A percentile compares a stretch with the other conserved stretches of the same genome.
phyloP scores from a whole-genome alignment of 1,284 basidiomycete species.

The Pseudomicrostroma phylloplanum region DNA sequence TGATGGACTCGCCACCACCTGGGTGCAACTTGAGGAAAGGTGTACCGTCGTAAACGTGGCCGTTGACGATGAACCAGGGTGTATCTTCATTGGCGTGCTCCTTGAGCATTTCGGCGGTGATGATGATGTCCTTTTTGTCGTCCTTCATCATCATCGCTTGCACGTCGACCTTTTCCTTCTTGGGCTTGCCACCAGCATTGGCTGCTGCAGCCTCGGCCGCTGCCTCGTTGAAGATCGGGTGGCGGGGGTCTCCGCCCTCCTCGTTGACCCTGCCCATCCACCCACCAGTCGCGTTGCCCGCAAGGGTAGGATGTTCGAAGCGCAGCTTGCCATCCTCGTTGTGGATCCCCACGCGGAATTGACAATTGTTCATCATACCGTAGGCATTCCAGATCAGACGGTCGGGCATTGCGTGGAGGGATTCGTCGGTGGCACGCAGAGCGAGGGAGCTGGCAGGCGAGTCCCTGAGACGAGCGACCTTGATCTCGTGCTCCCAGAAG shows the following conservation, averaged over 20 bases:
- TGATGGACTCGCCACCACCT: constrained; percentile 62
- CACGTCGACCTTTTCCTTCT: constrained; percentile 32
- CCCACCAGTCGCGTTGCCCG: constrained; percentile 57
- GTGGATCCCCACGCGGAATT: constrained; percentile 61
- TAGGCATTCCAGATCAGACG: constrained; percentile 57
- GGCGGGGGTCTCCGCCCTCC: constrained; percentile 55
- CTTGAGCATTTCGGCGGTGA: constrained; percentile 57
- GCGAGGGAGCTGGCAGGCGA: constrained; percentile 55
- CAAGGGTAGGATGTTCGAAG: constrained; percentile 63
- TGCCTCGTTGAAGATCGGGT: constrained; percentile 52
- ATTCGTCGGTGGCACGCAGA: constrained; percentile 62
- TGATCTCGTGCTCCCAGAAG: constrained; percentile 59
- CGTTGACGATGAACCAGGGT: constrained; percentile 62
- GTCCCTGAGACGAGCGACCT: constrained; percentile 51
- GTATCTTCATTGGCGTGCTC: constrained; percentile 54
- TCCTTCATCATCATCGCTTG: constrained; percentile 26
- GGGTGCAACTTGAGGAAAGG: constrained; percentile 61
- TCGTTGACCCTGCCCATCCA: constrained; percentile 64
- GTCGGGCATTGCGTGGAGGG: constrained; percentile 55
- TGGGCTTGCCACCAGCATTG: background rate
- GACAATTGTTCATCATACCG: constrained; percentile 61
- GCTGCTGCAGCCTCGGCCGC: background rate
- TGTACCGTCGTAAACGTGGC: constrained; percentile 59
- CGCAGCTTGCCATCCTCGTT: constrained; percentile 51
- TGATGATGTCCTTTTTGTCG: constrained; percentile 52